Evolutionary conservation across 768 basidiomycete genomes (phyloP).

Genomic region (Hygrophoropsis aurantiaca): DNA sequence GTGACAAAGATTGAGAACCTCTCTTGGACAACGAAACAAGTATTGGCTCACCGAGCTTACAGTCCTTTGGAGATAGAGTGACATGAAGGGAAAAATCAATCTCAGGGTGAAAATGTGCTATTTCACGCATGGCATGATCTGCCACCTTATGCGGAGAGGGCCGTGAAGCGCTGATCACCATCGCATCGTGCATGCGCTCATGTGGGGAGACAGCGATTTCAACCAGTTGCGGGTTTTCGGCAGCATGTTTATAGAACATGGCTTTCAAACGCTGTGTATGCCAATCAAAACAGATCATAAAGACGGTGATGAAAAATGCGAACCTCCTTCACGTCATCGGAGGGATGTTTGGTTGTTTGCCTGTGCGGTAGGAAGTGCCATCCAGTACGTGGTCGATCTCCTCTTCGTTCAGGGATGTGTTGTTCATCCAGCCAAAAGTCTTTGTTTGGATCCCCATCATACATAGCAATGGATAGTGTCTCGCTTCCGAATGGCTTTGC

Average conservation of each 20-base stretch:
- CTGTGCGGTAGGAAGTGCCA: constrained; percentile 27
- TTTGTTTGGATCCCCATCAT: constrained; percentile 6
- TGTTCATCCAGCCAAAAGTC: constrained; percentile 14
- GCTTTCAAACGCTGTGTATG: background rate
- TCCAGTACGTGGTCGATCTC: constrained; percentile 14
- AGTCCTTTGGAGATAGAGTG: constrained; percentile 23
- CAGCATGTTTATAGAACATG: constrained; percentile 10
- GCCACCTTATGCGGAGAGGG: constrained; percentile 19
- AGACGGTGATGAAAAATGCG: background rate
- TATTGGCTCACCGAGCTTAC: constrained; percentile 18
- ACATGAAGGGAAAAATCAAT: constrained; percentile 22
- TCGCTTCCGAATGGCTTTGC: constrained; percentile 36
- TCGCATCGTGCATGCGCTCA: constrained; percentile 14
- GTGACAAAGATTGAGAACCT: background rate
- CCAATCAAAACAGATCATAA: too few species aligned
- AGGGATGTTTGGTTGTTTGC: constrained; percentile 16
- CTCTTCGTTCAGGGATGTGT: constrained; percentile 14
- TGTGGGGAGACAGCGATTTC: constrained; percentile 16
- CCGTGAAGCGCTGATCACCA: constrained; percentile 15
- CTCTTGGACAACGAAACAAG: background rate
- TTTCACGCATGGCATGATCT: constrained; percentile 14
- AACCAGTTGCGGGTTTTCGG: constrained; percentile 17
- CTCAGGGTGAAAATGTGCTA: constrained; percentile 21
- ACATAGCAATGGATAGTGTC: constrained; percentile 11
- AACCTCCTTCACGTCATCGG: constrained; percentile 15